These are phyloP conservation scores for Leishmania turanica DNA, from an alignment of 208 protist species.

Conservation along the genomic window DNA sequence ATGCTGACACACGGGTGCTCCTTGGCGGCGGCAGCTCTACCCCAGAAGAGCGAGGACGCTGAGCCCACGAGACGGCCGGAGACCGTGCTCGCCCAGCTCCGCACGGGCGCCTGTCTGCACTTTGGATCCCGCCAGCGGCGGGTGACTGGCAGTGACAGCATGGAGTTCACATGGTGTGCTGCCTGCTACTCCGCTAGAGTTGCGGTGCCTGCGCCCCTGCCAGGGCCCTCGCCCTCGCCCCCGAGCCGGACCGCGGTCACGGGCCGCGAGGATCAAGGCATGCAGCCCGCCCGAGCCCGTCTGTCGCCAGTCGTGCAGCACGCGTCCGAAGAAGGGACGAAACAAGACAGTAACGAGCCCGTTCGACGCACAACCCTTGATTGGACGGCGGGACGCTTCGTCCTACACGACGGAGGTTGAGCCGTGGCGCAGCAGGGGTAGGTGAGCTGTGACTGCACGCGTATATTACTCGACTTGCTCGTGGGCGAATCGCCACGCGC, in stretches of 20 bases:
- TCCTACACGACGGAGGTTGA: background rate
- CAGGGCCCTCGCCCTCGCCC: background rate
- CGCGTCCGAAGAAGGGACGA: background rate
- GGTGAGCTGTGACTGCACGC: background rate
- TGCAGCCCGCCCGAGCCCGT: background rate
- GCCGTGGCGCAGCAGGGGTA: background rate
- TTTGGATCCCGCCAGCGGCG: no score
- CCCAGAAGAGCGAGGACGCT: no score
- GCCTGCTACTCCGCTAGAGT: background rate
- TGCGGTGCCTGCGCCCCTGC: background rate
- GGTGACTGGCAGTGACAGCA: background rate
- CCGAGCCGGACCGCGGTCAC: background rate
- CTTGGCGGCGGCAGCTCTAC: background rate
- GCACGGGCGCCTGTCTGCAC: background rate
- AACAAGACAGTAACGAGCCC: background rate
- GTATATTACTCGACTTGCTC: background rate
- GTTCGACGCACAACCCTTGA: background rate
- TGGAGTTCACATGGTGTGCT: background rate
- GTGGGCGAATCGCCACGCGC: background rate
- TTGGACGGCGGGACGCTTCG: background rate
- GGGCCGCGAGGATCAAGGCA: background rate
- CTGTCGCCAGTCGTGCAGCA: background rate
- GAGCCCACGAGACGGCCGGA: background rate
- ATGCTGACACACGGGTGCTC: background rate
- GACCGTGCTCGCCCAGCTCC: background rate